phyloP scores from a whole-genome alignment of 257 asterid genomes.

The Rhazya stricta region DNA sequence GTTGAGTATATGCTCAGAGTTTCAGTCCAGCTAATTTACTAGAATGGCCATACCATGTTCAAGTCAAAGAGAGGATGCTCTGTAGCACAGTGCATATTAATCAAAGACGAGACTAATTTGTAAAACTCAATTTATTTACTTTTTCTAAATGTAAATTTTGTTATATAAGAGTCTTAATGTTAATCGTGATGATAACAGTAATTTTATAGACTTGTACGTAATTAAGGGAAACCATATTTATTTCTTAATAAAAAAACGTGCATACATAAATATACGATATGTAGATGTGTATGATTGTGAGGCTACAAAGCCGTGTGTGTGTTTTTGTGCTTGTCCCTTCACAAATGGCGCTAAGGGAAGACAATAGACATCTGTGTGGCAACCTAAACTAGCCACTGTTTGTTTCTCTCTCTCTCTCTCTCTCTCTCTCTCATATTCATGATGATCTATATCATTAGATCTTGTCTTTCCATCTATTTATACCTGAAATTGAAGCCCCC shows the following conservation, averaged over 20 bases:
- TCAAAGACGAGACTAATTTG: no score
- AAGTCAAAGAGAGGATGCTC: neutral
- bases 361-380: constrained; percentile 7
- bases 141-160: no score
- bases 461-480: constrained; percentile 32
- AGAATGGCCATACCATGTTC: neutral
- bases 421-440: no score
- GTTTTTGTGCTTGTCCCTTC: neutral
- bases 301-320: neutral
- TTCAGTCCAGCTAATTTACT: neutral
- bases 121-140: no score
- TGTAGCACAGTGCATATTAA: no score
- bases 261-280: no score
- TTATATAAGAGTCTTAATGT: no score
- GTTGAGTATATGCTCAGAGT: no score
- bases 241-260: no score
- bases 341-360: neutral
- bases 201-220: no score
- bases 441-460: constrained; percentile 2
- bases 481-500: constrained; percentile 17
- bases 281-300: neutral
- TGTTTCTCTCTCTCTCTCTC: neutral
- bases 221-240: no score
- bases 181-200: no score
- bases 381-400: neutral